Base-by-base conservation (phyloP, 176 grass and related monocot genomes). In the Triticum dicoccoides region DNA sequence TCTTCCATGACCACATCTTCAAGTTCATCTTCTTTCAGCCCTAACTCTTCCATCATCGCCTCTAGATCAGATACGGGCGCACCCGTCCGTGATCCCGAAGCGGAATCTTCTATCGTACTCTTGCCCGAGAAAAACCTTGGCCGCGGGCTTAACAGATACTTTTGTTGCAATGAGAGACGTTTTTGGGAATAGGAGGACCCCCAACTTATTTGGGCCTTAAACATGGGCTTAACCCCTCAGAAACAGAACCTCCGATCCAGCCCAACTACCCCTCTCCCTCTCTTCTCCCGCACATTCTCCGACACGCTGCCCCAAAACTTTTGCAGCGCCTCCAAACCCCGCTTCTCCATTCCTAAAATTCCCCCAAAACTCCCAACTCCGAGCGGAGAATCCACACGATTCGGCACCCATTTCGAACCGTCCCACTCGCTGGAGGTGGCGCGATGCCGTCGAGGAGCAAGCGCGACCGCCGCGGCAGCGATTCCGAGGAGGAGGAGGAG, bases 391-490 rank as follows among this genome's bases (percentile, higher is more conserved):
- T 76, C 79, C 11, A 34, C 61, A 70, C 61, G 76, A 65, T 45
- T 71, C 49, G 37, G 20, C 24, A 45, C 80, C 72, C 83, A 49
- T 69, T 76, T 83, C 86, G 15, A 79, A 79, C 83, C 69, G 10
- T 17, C 78, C 34, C 77, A 37, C 24, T 73, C 49, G 73, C 29
- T 58, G 75, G 54, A 69, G 73, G 54, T 11, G 61, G 65, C 71
- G 63, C 12, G 77, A 95, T 91, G 91, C 56, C 86, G 68, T 75
- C 84, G 65, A 87, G 80, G 87, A 73, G 23, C 77, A 85, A 84
- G 74, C 61, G 25, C 49, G 61, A 4, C 65, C 61, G 79, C 69
- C 76, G 32, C 56, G 45, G 47, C 65, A 39, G 47, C 81, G 86
- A 49, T 7, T 69, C 69, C 25, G 93, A 82, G 15, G 88, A 86